These are phyloP conservation scores for Chrysanthemum lavandulifolium DNA, from an alignment of 129 eudicot species.

Conservation along the genomic window DNA sequence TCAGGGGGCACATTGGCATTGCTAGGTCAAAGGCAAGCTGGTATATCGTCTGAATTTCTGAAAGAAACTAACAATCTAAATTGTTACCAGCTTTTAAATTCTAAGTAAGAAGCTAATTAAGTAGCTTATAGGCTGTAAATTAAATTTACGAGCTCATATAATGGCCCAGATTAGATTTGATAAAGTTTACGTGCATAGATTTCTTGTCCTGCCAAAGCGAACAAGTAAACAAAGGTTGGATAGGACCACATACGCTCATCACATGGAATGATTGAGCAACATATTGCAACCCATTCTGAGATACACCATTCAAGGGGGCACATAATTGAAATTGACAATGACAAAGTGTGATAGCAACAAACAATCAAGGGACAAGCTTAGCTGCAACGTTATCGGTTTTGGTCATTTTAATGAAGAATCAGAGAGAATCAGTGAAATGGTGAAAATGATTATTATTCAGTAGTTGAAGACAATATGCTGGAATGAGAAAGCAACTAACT, in stretches of 20 bases:
- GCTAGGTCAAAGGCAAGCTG: neutral
- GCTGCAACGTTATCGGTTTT: conserved; percentile 7
- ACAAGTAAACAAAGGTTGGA: conserved; percentile 19
- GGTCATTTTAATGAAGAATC: too few species aligned
- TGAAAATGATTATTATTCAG: too few species aligned
- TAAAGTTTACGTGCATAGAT: too few species aligned
- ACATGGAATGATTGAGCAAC: conserved; percentile 25
- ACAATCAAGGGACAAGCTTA: conserved; percentile 14
- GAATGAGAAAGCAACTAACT: too few species aligned
- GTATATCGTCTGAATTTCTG: neutral
- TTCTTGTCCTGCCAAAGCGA: neutral
- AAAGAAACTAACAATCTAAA: neutral
- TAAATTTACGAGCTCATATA: neutral
- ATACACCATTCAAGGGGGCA: conserved; percentile 30
- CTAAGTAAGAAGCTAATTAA: neutral
- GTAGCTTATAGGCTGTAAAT: neutral
- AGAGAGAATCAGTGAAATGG: too few species aligned
- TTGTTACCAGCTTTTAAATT: neutral
- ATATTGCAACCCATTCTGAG: conserved; percentile 16
- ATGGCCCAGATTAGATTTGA: neutral
- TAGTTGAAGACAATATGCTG: too few species aligned
- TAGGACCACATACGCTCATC: conserved; percentile 31
- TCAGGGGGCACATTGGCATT: neutral
- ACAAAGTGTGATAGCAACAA: conserved; percentile 18
- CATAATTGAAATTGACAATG: conserved; percentile 29